Percentiles rank a stretch among this genome's conserved stretches.
phyloP scores from a whole-genome alignment of 1,284 basidiomycete genomes.

The Anthracocystis walkeri region DNA sequence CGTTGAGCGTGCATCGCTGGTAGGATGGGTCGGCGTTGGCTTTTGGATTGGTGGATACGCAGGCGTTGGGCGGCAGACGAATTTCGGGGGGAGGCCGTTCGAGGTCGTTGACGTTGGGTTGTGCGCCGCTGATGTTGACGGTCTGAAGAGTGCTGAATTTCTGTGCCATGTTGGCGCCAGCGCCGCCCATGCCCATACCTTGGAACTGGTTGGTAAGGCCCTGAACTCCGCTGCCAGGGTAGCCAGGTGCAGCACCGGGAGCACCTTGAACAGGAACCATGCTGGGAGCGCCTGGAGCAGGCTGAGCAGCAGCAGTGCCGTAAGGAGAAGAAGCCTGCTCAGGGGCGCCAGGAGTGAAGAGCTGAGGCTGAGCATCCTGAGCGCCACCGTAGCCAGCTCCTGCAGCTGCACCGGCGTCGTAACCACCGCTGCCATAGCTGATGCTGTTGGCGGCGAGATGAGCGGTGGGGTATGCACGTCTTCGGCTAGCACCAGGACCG shows the following conservation, averaged over 20 bases:
- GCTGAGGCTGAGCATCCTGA: conserved; percentile 48
- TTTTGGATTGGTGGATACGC: conserved; percentile 81
- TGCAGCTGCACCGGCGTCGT: conserved; percentile 70
- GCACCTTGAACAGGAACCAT: conserved; percentile 22
- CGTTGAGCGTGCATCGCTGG: conserved; percentile 90
- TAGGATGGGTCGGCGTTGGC: conserved; percentile 91
- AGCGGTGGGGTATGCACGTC: conserved; percentile 71
- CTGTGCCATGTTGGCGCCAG: conserved; percentile 61
- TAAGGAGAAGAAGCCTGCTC: conserved; percentile 41
- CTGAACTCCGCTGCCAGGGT: conserved; percentile 71
- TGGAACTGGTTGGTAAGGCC: conserved; percentile 85
- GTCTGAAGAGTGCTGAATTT: conserved; percentile 57
- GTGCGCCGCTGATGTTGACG: conserved; percentile 61
- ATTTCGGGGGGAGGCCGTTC: conserved; percentile 86
- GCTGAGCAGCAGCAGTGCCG: conserved; percentile 31
- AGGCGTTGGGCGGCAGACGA: conserved; percentile 83
- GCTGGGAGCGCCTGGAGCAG: conserved; percentile 41
- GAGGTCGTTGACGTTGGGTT: conserved; percentile 84
- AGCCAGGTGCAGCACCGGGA: conserved; percentile 34
- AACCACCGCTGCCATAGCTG: conserved; percentile 69
- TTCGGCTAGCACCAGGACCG: conserved; percentile 69
- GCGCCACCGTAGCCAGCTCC: conserved; percentile 57
- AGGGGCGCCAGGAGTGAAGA: conserved; percentile 54
- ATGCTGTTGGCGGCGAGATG: conserved; percentile 68
- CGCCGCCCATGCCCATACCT: conserved; percentile 80